phyloP scores from a whole-genome alignment of 495 filamentous ascomycete genomes.

The Jackrogersella multiformis region DNA sequence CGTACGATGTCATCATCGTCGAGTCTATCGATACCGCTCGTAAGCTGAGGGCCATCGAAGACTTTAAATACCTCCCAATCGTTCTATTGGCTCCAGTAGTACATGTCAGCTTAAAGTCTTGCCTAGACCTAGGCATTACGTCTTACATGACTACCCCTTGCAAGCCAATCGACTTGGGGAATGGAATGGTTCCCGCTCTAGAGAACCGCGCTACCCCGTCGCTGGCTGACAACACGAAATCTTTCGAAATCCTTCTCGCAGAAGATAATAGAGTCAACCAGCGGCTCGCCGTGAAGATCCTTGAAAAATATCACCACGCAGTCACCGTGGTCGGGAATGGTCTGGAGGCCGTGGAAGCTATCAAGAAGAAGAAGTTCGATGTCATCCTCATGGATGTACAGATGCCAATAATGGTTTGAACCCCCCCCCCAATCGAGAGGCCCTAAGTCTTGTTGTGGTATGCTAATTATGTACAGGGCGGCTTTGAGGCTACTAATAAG shows the following conservation, averaged over 20 bases:
- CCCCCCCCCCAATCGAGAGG: constrained; percentile 1
- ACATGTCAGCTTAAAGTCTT: constrained; percentile 91
- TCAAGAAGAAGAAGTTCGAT: constrained; percentile 91
- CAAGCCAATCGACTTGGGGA: constrained; percentile 92
- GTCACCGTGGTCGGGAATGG: constrained; percentile 97
- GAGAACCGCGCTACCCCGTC: constrained; percentile 94
- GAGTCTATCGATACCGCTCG: constrained; percentile 92
- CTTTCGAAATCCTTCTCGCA: constrained; percentile 94
- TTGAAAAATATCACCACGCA: constrained; percentile 97
- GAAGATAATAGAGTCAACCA: constrained; percentile 99
- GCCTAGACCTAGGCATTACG: constrained; percentile 94
- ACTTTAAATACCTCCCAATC: constrained; percentile 97
- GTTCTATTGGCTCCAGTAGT: constrained; percentile 92
- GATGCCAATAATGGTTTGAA: constrained; percentile 92
- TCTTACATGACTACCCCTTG: constrained; percentile 99
- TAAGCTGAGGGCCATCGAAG: constrained; percentile 83
- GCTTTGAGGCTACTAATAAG: constrained; percentile 96
- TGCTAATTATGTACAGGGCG: constrained; percentile 68
- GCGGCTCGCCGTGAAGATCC: constrained; percentile 92
- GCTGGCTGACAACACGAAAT: constrained; percentile 91
- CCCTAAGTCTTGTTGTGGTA: background rate
- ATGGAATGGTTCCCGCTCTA: constrained; percentile 97
- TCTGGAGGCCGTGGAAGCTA: constrained; percentile 85
- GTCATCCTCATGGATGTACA: constrained; percentile 99
- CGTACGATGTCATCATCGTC: constrained; percentile 96